Evolutionary conservation across 164 flowering plant genomes (phyloP).

Genomic region (Vitis rupestris): DNA sequence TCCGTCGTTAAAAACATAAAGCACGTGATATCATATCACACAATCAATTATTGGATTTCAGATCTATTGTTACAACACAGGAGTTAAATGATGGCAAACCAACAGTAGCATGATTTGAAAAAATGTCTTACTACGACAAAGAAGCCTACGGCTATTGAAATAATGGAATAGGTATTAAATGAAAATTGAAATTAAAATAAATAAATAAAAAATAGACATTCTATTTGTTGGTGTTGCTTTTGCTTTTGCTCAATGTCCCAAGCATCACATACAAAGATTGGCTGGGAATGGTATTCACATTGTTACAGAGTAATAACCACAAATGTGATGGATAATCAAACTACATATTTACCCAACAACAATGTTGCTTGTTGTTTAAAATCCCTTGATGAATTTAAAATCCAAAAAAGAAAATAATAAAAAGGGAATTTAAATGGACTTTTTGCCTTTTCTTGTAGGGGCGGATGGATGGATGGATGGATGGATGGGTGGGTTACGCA

Average conservation of each 20-base stretch:
- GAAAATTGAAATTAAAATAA: background rate
- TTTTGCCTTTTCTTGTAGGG: background rate
- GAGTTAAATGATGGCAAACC: too few species aligned
- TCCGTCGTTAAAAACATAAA: too few species aligned
- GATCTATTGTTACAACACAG: too few species aligned
- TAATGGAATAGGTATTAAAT: too few species aligned
- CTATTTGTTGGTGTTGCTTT: background rate
- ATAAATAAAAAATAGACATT: background rate
- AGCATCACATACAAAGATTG: background rate
- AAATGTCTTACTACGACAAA: too few species aligned
- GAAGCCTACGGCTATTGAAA: too few species aligned
- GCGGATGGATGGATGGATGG: background rate
- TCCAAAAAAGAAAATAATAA: background rate
- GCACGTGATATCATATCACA: too few species aligned
- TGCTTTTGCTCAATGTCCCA: background rate
- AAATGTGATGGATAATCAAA: background rate
- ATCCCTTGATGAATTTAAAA: background rate
- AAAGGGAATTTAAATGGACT: background rate
- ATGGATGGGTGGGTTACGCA: too few species aligned
- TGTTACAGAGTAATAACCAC: conserved; percentile 2
- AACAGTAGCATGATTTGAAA: too few species aligned
- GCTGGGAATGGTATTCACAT: conserved; percentile 6
- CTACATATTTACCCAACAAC: conserved; percentile 4
- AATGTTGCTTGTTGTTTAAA: background rate
- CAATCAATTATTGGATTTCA: too few species aligned